Conservation (phyloP, 306 rosid species). For the Prunus kanzakura region DNA sequence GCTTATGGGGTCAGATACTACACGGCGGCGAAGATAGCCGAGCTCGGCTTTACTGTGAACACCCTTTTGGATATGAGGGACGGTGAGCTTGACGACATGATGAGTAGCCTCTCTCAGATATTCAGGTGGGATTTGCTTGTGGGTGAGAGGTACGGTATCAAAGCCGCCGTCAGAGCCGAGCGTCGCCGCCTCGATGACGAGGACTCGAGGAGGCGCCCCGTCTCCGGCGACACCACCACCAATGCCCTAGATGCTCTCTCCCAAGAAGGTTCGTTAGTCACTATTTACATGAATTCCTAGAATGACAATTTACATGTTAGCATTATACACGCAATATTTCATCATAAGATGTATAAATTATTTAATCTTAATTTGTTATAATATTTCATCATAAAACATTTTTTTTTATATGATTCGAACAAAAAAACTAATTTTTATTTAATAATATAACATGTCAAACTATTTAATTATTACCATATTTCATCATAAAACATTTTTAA, state of each 20-base stretch:
- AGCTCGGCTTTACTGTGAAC: slow-evolving; percentile 86
- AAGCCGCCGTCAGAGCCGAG: slow-evolving; percentile 88
- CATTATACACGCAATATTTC: too few species aligned
- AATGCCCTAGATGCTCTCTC: slow-evolving; percentile 77
- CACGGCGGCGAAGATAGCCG: slow-evolving; percentile 86
- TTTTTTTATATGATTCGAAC: background rate
- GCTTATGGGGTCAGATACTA: slow-evolving; percentile 79
- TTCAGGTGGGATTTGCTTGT: slow-evolving; percentile 88
- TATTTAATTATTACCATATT: background rate
- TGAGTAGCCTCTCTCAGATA: slow-evolving; percentile 77
- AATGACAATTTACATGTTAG: too few species aligned
- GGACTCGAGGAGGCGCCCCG: slow-evolving; percentile 46
- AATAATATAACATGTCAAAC: background rate
- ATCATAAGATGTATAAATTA: too few species aligned
- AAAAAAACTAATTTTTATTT: background rate
- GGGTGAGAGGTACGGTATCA: slow-evolving; percentile 89
- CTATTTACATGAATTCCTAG: background rate
- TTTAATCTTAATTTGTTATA: too few species aligned
- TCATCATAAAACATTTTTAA: background rate
- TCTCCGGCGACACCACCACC: slow-evolving; percentile 53
- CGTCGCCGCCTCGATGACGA: slow-evolving; percentile 74
- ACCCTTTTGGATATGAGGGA: slow-evolving; percentile 83
- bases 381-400: too few species aligned
- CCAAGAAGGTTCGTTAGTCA: slow-evolving; percentile 57
- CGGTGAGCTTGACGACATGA: slow-evolving; percentile 95